Base-by-base conservation (phyloP, 75 land plant species). In the Cunninghamia lanceolata region DNA sequence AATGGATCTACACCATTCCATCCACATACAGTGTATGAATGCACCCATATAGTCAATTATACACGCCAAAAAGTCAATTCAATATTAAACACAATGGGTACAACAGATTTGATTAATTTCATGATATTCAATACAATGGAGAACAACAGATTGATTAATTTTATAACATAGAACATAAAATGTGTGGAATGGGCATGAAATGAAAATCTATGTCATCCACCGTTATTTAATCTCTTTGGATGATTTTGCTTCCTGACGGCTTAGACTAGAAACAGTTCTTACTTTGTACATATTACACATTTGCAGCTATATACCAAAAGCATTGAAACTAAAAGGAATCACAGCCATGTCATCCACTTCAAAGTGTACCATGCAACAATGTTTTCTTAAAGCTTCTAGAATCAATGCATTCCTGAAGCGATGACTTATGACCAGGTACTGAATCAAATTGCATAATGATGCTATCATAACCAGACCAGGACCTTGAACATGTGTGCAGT, bases 321-420 rank as follows among this genome's bases (percentile, higher is more conserved):
- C 54, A 76, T 89, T 86, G 16, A 84, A 85, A 38, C 90, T 90
- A 80, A 91, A 89, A 11, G 91, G 88, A 43, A 91, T 86, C 73
- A 89, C 74, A 42, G 91, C 91, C 84, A 85, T 79, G 82, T 89
- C 86, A 82, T 91, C 92, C 39, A 78, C 52, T 82, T 91, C 88
- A 17, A 87, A 73, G 9, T 52, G 52, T n/a, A 87, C 88, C 53
- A 81, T 82, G 88, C 92, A 91, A 53, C 81, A 87, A 25, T 84
- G 79, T 38, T 89, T 82, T 68, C 88, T 85, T 32, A 91, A 85
- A 42, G 40, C 77, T 56, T 86, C 88, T 32, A 85, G 38, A 35
- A 83, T 56, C 15, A 16, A 17, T 19, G 80, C 17, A 77, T 77
- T 17, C 80, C 42, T 77, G 42, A 77, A 77, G 35, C 15, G 80